These are phyloP conservation scores for Nicotiana benthamiana DNA, from an alignment of 257 asterid species.

Conservation along the genomic window DNA sequence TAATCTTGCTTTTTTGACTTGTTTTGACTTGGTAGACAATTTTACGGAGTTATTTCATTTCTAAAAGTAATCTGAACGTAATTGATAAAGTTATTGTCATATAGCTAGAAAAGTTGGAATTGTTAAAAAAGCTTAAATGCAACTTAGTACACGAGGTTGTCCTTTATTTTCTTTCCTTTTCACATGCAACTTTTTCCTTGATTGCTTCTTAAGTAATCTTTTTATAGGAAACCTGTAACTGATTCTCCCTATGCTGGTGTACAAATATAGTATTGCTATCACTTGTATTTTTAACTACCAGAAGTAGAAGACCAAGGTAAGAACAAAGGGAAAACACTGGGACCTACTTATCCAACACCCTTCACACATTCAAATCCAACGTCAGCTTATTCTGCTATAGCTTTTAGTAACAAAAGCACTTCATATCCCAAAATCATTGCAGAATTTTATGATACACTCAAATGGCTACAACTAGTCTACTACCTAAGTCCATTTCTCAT, in stretches of 20 bases:
- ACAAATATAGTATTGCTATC: not conserved
- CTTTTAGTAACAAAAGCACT: not conserved
- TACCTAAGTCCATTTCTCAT: slow-evolving; percentile 35
- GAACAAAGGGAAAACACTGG: slow-evolving; percentile 7
- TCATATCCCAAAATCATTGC: not conserved
- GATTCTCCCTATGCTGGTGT: not conserved
- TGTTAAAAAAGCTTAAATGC: too few relatives aligned
- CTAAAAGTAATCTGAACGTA: too few relatives aligned
- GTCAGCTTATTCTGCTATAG: slow-evolving; percentile 12
- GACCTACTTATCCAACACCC: slow-evolving; percentile 56
- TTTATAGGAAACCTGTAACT: not conserved
- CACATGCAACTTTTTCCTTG: not conserved
- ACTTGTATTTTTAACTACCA: not conserved
- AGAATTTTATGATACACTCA: not conserved
- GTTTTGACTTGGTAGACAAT: not conserved
- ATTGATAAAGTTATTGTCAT: too few relatives aligned
- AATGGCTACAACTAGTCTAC: slow-evolving; percentile 46
- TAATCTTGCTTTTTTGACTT: not conserved
- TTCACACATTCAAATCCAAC: slow-evolving; percentile 66
- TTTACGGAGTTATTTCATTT: not conserved
- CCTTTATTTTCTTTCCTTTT: too few relatives aligned
- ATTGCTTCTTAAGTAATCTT: not conserved
- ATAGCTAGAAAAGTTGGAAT: too few relatives aligned
- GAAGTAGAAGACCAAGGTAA: not conserved
- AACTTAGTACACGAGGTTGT: too few relatives aligned